A percentile compares a stretch with the other conserved stretches of the same genome.
These are phyloP conservation scores for Coemansia sp. DNA, from an alignment of 192 early-diverging fungal species.

Conservation along the genomic window DNA sequence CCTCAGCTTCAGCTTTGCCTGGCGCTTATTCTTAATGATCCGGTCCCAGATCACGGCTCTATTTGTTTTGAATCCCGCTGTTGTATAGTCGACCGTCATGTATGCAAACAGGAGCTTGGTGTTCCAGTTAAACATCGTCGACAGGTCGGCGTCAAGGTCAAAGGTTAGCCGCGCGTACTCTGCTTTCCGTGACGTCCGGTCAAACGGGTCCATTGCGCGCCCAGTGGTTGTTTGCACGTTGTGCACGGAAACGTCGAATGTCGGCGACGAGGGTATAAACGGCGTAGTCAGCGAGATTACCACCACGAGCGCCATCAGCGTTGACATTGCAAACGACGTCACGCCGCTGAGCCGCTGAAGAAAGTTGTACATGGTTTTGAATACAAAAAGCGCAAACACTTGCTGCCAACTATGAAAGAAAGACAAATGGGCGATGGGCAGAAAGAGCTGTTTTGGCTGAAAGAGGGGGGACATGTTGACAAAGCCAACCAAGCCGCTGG, in stretches of 20 bases:
- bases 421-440: neutral
- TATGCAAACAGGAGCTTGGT: constrained; percentile 49
- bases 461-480: no score
- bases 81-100: constrained; percentile 38
- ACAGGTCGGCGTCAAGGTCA: constrained; percentile 48
- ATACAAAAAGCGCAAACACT: neutral
- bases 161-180: constrained; percentile 50
- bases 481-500: constrained; percentile 3
- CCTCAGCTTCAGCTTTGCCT: constrained; percentile 41
- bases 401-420: neutral
- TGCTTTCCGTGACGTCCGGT: constrained; percentile 29
- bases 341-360: constrained; percentile 49
- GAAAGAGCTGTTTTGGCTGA: neutral
- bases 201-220: constrained; percentile 37
- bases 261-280: constrained; percentile 32
- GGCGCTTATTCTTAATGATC: constrained; percentile 33
- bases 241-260: constrained; percentile 28
- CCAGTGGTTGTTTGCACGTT: constrained; percentile 43
- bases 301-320: constrained; percentile 40
- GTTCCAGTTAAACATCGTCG: constrained; percentile 54
- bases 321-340: constrained; percentile 51
- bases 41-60: constrained; percentile 50
- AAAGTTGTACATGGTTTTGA: constrained; percentile 47
- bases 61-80: constrained; percentile 30
- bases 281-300: constrained; percentile 41